phyloP scores from a whole-genome alignment of 176 grass and related monocot species.

The Paspalum vaginatum region DNA sequence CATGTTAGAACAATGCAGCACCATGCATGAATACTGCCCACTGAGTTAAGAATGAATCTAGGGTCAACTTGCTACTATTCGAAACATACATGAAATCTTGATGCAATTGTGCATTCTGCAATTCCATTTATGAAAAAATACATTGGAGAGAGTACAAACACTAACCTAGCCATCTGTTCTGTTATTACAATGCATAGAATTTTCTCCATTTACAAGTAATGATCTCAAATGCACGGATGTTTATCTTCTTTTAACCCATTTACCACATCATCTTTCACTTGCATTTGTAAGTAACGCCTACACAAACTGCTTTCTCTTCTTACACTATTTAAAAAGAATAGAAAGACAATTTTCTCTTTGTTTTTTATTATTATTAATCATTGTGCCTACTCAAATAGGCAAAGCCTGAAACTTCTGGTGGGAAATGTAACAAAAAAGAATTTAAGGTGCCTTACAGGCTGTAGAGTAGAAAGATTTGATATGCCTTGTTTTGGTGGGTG shows the following conservation, averaged over 20 bases:
- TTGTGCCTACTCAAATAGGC: neutral
- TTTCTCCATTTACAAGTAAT: neutral
- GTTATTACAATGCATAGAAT: neutral
- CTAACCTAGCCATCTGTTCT: neutral
- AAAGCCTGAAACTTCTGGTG: neutral
- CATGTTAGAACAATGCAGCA: too few species aligned
- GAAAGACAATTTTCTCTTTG: neutral
- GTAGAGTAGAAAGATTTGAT: slow-evolving; percentile 39
- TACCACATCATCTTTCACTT: neutral
- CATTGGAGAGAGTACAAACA: neutral
- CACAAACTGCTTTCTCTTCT: neutral
- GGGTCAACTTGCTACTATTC: too few species aligned
- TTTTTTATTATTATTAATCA: neutral
- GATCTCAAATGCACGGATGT: neutral
- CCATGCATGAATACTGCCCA: too few species aligned
- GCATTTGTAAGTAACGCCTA: neutral
- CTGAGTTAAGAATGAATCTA: too few species aligned
- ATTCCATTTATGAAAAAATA: neutral
- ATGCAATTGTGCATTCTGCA: neutral
- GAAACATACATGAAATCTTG: neutral
- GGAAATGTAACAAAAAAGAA: neutral
- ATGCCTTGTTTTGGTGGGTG: slow-evolving; percentile 28
- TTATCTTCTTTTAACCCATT: neutral
- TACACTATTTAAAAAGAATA: neutral
- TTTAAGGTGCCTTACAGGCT: slow-evolving; percentile 46